Evolutionary conservation across 208 protist genomes (phyloP).

Genomic region (Trypanosoma platydactyli): DNA sequence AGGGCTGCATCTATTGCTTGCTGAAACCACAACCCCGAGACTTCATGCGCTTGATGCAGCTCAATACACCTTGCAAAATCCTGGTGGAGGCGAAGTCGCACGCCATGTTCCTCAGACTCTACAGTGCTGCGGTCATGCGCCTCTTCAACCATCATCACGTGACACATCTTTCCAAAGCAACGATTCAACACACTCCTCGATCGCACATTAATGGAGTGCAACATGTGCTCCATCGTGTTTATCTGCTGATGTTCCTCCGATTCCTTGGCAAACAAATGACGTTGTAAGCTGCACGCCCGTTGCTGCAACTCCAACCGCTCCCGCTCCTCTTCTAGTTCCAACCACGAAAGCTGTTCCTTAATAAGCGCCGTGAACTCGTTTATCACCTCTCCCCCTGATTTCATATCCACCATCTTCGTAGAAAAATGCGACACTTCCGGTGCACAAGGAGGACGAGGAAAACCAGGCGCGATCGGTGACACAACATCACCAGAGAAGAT

Average conservation of each 20-base stretch:
- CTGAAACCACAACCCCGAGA: conserved; percentile 4
- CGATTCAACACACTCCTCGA: conserved; percentile 12
- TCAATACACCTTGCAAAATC: conserved; percentile 1
- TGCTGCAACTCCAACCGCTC: conserved; percentile 15
- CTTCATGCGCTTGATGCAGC: neutral
- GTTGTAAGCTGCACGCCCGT: neutral
- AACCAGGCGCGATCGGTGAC: neutral
- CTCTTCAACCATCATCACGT: conserved; percentile 15
- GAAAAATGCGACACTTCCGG: neutral
- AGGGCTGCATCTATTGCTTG: conserved; percentile 15
- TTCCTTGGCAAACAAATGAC: conserved; percentile 4
- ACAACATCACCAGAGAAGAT: neutral
- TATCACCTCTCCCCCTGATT: too few species aligned
- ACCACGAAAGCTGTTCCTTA: neutral
- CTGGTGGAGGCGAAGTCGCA: conserved; percentile 1
- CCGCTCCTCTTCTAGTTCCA: conserved; percentile 22
- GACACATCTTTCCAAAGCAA: conserved; percentile 5
- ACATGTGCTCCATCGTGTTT: conserved; percentile 10
- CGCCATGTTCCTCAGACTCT: conserved; percentile 7
- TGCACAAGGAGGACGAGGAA: neutral
- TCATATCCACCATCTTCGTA: neutral
- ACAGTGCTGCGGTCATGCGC: conserved; percentile 8
- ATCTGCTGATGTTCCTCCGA: conserved; percentile 10
- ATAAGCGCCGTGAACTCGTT: neutral
- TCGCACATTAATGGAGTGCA: conserved; percentile 12